Evolutionary conservation across 1,139 yeast genomes (phyloP), one percentile per base, ranked within the genome.

Genomic region (Yamadazyma dendronema): DNA sequence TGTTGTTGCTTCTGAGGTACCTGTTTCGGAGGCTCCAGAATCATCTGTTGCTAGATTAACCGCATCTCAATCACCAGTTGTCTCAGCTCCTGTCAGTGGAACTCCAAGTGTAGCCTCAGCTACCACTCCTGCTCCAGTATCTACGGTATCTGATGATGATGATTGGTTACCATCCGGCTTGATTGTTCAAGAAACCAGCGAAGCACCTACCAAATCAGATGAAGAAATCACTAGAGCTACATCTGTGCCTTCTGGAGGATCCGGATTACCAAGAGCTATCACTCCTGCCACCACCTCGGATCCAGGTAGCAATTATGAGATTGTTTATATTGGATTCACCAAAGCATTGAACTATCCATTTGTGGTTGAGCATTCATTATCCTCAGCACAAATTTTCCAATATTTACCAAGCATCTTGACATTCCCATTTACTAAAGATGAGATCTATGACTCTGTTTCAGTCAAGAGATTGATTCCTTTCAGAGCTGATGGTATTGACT

Each of bases 351-450:
- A 82, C 56, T 84, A 82, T 58, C 82, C 84, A 32, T 84, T 83
- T 56, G 83, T 84, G 41, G 88, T 81, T 30, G 61, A 68, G 37
- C 77, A 80, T 52, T 72, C 88, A 1, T 64, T 81, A 43, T 72
- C 88, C 7, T 78, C 88, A 24, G 90, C 90, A 3, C 92, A 84
- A 59, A 80, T 84, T 27, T 82, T 84, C 63, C 78, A 81, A 53
- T 82, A 75, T 57, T 70, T 84, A 52, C 90, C 92, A 25, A 57
- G 56, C 26, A 77, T 74, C 8, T 65, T 84, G 45, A 57, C 60
- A 3, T 69, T 56, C 52, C 83, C 88, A 46, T 81, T 81, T 52
- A 52, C 62, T 16, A 43, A 56, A 14, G 56, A 59, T 31, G 47
- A 60, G 1, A 37, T 43, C 29, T 59, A 59, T 41, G 44, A 61